Evolutionary conservation across 176 grass and related monocot genomes (phyloP).

Genomic region (Poa pratensis): DNA sequence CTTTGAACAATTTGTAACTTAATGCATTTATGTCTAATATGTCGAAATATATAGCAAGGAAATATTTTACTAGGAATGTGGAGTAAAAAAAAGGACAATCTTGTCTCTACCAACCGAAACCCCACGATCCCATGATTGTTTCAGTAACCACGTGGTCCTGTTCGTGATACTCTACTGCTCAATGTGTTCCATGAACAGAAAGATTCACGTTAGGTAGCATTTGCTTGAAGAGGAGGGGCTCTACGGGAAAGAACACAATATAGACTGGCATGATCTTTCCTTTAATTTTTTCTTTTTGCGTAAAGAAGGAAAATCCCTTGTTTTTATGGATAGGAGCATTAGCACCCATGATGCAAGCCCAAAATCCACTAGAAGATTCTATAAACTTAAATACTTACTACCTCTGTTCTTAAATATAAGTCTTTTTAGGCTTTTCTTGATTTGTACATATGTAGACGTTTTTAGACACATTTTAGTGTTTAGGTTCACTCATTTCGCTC

Average conservation of each 20-base stretch:
- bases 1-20: not conserved
- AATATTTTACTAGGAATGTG: not conserved
- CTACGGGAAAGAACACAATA: not conserved
- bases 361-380: constrained; percentile 9
- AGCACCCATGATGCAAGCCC: not conserved
- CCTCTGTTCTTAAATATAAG: too few species aligned
- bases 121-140: not conserved
- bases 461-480: too few species aligned
- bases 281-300: not conserved
- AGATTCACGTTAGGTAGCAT: not conserved
- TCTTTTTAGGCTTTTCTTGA: too few species aligned
- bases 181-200: constrained; percentile 4
- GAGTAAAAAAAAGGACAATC: not conserved
- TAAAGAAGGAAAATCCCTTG: not conserved
- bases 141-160: not conserved
- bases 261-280: not conserved
- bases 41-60: not conserved
- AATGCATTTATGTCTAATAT: not conserved
- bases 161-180: not conserved
- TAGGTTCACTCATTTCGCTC: too few species aligned
- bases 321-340: not conserved
- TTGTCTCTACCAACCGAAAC: not conserved
- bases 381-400: not conserved
- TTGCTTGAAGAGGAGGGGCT: not conserved
- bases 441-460: too few species aligned